Evolutionary conservation across 352 stramenopile genomes (phyloP), one percentile per base, ranked within the genome.

Genomic region (Phytopythium boreale): DNA sequence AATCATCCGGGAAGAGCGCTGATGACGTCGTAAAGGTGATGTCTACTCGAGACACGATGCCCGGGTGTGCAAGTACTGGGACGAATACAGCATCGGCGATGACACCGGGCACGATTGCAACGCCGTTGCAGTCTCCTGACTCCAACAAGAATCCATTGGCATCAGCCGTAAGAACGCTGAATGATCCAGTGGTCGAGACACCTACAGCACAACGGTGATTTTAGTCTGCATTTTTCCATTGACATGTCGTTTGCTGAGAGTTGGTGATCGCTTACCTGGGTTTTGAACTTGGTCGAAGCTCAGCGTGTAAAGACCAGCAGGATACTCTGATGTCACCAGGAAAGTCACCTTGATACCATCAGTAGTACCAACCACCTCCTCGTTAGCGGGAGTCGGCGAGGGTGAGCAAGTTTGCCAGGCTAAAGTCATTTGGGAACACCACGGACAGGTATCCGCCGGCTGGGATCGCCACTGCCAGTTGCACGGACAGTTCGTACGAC

Each of bases 1-100:
- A 63, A 24, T 73, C 81, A n/a, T 78, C 59, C 27, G 70, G 55
- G 0, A 64, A 61, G 1, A 90, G 68, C 0, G 70, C 72, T 4
- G 79, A 80, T 20, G 82, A 81, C 3, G 78, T 74, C 17, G 74
- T 82, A 53, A 89, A 89, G 0, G 70, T 74, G 17, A 90, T 61
- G 26, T 73, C 63, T 31, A 81, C 70, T 19, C 62, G 62, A 11
- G 79, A 84, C 37, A 58, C 60, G 24, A 89, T 79, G 4, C 77
- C 82, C 34, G 79, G 79, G 24, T 88, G 76, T 4, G 79, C 56
- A 10, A 74, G 69, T 1, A 69, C 51, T 14, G 74, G 62, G 10
- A 52, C 63, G 24, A 90, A 61, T 1, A 57, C 46, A 11, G 79
- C 79, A 27, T 76, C 57, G 1, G 61, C 47, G 20, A 90, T 74